Evolutionary conservation across 441 rosid species (phyloP).

Genomic region (Adansonia grandidieri): DNA sequence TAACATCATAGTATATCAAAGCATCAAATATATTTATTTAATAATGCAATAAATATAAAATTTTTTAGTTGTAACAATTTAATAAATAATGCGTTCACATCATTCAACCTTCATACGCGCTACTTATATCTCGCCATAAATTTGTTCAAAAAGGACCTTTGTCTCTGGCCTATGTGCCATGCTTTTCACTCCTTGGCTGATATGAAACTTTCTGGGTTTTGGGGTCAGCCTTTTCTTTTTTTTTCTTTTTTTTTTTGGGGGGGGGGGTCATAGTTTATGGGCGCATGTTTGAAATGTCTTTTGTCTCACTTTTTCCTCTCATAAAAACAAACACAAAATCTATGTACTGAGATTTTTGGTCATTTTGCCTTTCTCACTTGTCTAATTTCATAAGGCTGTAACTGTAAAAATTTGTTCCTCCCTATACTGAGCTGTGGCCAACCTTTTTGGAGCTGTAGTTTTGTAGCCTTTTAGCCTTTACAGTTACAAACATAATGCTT

Average conservation of each 20-base stretch:
- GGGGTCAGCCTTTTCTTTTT: slow-evolving; percentile 33
- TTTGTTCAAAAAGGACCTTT: no score
- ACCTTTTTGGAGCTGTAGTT: neutral
- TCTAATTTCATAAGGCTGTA: slow-evolving; percentile 21
- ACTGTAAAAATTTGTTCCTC: slow-evolving; percentile 12
- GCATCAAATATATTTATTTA: no score
- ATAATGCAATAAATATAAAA: no score
- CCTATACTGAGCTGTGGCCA: neutral
- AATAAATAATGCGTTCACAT: no score
- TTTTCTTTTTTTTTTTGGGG: no score
- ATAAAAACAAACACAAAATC: slow-evolving; percentile 25
- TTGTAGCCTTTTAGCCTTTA: neutral
- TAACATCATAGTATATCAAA: no score
- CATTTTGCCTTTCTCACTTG: slow-evolving; percentile 21
- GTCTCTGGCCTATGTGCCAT: no score
- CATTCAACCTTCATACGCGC: no score
- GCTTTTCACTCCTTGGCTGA: no score
- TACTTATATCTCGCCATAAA: no score
- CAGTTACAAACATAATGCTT: no score
- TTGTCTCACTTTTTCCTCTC: neutral
- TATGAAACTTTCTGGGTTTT: slow-evolving; percentile 4
- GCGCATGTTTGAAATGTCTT: slow-evolving; percentile 26
- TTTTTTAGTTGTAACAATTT: no score
- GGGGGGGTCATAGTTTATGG: slow-evolving; percentile 1
- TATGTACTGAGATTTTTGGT: slow-evolving; percentile 27